Percentiles rank a stretch among this genome's conserved stretches.
Evolutionary conservation across 2,329 filamentous ascomycete species (phyloP).

Genomic region (Monilinia vaccinii-corymbosi): DNA sequence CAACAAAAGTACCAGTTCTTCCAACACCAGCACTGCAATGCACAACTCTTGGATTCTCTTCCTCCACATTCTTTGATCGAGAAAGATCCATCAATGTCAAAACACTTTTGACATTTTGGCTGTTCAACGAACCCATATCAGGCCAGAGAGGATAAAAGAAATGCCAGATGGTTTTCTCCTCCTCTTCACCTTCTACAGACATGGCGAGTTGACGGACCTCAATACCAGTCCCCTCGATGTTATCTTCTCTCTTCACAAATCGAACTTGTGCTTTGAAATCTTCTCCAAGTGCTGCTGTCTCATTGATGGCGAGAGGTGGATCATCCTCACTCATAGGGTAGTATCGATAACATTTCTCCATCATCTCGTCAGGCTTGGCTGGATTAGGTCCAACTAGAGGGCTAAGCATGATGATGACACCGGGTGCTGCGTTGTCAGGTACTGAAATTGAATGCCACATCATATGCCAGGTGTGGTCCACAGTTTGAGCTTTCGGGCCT

Average conservation of each 20-base stretch:
- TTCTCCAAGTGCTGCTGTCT: slow-evolving; percentile 54
- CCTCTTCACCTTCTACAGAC: slow-evolving; percentile 32
- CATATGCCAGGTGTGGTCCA: slow-evolving; percentile 92
- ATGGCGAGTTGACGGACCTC: slow-evolving; percentile 68
- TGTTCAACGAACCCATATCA: slow-evolving; percentile 74
- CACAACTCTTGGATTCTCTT: slow-evolving; percentile 66
- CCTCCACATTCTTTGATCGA: slow-evolving; percentile 44
- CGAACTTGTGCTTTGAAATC: slow-evolving; percentile 60
- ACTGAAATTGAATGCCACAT: slow-evolving; percentile 59
- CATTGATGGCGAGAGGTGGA: slow-evolving; percentile 47
- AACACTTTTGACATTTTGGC: slow-evolving; percentile 58
- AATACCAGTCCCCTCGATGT: slow-evolving; percentile 48
- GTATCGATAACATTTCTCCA: slow-evolving; percentile 79
- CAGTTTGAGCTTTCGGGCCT: slow-evolving; percentile 69
- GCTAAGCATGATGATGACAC: slow-evolving; percentile 90
- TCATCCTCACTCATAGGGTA: slow-evolving; percentile 56
- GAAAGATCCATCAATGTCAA: slow-evolving; percentile 62
- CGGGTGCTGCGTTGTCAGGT: slow-evolving; percentile 48
- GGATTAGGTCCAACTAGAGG: slow-evolving; percentile 54
- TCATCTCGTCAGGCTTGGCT: slow-evolving; percentile 41
- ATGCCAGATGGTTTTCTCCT: slow-evolving; percentile 67
- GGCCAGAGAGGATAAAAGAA: slow-evolving; percentile 83
- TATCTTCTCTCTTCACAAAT: slow-evolving; percentile 43
- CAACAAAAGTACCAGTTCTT: slow-evolving; percentile 89
- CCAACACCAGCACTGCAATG: slow-evolving; percentile 91